These are phyloP conservation scores for Tulasnella sp. DNA, from an alignment of 768 basidiomycete genomes.

Conservation along the genomic window DNA sequence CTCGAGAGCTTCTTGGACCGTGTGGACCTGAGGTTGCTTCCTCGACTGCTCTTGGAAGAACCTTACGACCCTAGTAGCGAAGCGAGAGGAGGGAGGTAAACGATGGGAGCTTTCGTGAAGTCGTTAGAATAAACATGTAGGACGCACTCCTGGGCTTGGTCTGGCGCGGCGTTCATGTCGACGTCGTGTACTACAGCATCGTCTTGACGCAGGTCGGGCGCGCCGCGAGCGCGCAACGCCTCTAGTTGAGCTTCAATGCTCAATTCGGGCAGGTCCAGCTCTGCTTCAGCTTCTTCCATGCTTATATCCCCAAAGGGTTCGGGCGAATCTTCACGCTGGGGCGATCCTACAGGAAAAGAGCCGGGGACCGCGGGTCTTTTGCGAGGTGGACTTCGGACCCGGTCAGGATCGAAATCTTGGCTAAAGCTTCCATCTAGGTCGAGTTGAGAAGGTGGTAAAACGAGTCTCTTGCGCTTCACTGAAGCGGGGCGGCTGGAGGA, in stretches of 20 bases:
- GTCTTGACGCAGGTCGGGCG: background rate
- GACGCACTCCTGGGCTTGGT: constrained; percentile 16
- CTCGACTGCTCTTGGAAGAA: constrained; percentile 16
- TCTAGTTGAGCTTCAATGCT: background rate
- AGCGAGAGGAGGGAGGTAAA: background rate
- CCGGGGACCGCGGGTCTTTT: constrained; percentile 11
- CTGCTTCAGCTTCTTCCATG: background rate
- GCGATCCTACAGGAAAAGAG: background rate
- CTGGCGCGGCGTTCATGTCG: constrained; percentile 3
- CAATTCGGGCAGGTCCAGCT: background rate
- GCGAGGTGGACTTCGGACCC: background rate
- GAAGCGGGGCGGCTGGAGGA: background rate
- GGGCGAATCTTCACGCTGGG: background rate
- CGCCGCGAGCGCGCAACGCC: background rate
- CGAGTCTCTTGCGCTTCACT: background rate
- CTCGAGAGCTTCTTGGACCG: constrained; percentile 10
- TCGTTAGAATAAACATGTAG: background rate
- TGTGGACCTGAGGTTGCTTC: background rate
- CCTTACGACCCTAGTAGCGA: background rate
- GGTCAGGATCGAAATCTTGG: constrained; percentile 6
- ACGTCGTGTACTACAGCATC: background rate
- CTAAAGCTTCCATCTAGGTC: background rate
- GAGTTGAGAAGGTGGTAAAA: constrained; percentile 9
- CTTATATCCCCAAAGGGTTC: background rate
- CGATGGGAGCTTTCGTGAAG: background rate